Evolutionary conservation across 2,329 filamentous ascomycete genomes (phyloP).

Genomic region (Annulohypoxylon truncatum): DNA sequence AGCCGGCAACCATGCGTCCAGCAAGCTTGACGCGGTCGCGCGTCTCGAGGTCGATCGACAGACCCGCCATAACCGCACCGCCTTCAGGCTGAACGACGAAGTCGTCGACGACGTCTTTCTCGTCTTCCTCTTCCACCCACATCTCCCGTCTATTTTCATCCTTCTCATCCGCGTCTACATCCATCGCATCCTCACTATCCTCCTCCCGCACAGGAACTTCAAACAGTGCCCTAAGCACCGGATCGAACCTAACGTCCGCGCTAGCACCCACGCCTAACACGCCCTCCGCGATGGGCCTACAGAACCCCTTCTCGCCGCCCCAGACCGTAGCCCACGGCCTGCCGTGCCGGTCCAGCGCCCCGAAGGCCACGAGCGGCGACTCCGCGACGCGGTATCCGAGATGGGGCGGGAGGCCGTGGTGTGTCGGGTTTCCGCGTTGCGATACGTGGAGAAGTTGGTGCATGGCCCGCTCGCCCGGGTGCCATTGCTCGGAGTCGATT

Average conservation of each 20-base stretch:
- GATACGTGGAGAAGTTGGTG: conserved; percentile 71
- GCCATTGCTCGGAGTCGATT: conserved; percentile 59
- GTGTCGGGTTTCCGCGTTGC: conserved; percentile 72
- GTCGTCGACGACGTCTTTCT: conserved; percentile 35
- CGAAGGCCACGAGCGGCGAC: conserved; percentile 77
- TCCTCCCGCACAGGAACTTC: conserved; percentile 47
- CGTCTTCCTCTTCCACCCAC: conserved; percentile 13
- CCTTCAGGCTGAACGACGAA: conserved; percentile 50
- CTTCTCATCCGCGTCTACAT: conserved; percentile 52
- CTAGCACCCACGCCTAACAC: conserved; percentile 72
- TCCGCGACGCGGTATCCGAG: conserved; percentile 70
- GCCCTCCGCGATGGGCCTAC: conserved; percentile 68
- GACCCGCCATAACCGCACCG: conserved; percentile 58
- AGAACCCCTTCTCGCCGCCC: conserved; percentile 79
- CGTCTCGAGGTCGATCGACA: conserved; percentile 73
- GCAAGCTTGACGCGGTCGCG: conserved; percentile 79
- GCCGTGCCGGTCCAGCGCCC: conserved; percentile 72
- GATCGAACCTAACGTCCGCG: conserved; percentile 73
- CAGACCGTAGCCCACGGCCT: conserved; percentile 82
- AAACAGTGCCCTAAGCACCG: conserved; percentile 74
- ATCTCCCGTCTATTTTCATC: not conserved
- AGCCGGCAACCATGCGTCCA: conserved; percentile 75
- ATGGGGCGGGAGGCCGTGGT: conserved; percentile 69
- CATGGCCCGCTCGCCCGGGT: conserved; percentile 74
- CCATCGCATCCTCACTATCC: conserved; percentile 15